These are phyloP conservation scores for Blumeriella jaapii DNA, from an alignment of 2,329 filamentous ascomycete genomes.

Conservation along the genomic window DNA sequence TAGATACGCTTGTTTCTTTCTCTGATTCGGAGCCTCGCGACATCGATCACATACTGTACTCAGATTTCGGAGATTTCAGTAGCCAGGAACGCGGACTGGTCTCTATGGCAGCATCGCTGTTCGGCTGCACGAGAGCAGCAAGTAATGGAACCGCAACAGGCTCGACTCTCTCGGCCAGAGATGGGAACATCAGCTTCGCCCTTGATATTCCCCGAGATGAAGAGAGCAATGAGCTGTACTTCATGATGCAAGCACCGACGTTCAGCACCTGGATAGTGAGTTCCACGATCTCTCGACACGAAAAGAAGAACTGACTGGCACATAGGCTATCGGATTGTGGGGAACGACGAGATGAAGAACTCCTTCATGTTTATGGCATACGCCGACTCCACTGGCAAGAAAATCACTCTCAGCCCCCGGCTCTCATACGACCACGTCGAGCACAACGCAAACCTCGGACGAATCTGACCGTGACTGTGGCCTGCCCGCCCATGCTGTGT, in stretches of 20 bases:
- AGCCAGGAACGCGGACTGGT: no score
- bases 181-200: slow-evolving; percentile 36
- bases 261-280: slow-evolving; percentile 36
- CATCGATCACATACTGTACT: no score
- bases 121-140: slow-evolving; percentile 9
- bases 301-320: slow-evolving; percentile 3
- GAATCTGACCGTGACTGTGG: slow-evolving; percentile 23
- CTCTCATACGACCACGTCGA: slow-evolving; percentile 39
- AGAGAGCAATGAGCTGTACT: slow-evolving; percentile 37
- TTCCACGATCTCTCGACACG: not conserved
- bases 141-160: slow-evolving; percentile 30
- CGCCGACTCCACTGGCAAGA: slow-evolving; percentile 33
- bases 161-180: slow-evolving; percentile 35
- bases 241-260: slow-evolving; percentile 39
- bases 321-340: slow-evolving; percentile 40
- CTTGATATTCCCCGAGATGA: slow-evolving; percentile 38
- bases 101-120: slow-evolving; percentile 7
- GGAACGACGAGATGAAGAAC: slow-evolving; percentile 38
- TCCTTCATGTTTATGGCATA: slow-evolving; percentile 46
- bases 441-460: slow-evolving; percentile 34
- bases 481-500: slow-evolving; percentile 26
- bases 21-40: no score
- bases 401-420: slow-evolving; percentile 46
- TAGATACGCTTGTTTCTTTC: no score
- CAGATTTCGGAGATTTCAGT: no score